A percentile compares a stretch with the other conserved stretches of the same genome.
These are phyloP conservation scores for Gossypium schwendimanii DNA, from an alignment of 441 rosid genomes.

Conservation along the genomic window DNA sequence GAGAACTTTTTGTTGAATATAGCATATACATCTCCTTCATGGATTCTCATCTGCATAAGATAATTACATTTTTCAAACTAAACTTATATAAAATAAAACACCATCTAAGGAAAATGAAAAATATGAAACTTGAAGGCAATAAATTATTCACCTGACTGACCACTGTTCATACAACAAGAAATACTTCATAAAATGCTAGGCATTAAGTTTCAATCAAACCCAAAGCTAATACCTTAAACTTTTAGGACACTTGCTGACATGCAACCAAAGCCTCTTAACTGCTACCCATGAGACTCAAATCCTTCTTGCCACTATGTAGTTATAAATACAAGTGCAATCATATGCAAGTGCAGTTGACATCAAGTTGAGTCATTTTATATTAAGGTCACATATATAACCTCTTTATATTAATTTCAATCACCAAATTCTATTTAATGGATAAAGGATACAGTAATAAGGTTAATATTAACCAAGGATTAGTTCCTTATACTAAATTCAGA, in stretches of 20 bases:
- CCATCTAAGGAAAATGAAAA: not conserved
- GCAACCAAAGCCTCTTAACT: not conserved
- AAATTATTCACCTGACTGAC: not conserved
- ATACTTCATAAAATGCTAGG: not conserved
- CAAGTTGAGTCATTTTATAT: not conserved
- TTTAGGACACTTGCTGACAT: not conserved
- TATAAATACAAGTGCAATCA: not conserved
- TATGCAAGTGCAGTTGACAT: not conserved
- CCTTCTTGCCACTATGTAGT: not conserved
- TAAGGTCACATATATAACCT: not conserved
- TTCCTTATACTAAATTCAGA: not conserved
- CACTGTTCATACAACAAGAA: not conserved
- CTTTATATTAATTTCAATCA: no score
- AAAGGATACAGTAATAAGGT: not conserved
- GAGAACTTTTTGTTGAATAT: slow-evolving; percentile 48
- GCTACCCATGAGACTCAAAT: not conserved
- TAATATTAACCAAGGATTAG: not conserved
- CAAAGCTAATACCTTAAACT: not conserved
- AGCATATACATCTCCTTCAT: slow-evolving; percentile 43
- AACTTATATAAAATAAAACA: slow-evolving; percentile 1
- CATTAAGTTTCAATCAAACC: not conserved
- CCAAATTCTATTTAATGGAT: no score
- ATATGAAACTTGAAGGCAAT: not conserved
- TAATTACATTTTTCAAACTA: slow-evolving; percentile 2
- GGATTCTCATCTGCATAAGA: slow-evolving; percentile 48